Conservation (phyloP, 176 grass and related monocot species). For the Alopecurus myosuroides region DNA sequence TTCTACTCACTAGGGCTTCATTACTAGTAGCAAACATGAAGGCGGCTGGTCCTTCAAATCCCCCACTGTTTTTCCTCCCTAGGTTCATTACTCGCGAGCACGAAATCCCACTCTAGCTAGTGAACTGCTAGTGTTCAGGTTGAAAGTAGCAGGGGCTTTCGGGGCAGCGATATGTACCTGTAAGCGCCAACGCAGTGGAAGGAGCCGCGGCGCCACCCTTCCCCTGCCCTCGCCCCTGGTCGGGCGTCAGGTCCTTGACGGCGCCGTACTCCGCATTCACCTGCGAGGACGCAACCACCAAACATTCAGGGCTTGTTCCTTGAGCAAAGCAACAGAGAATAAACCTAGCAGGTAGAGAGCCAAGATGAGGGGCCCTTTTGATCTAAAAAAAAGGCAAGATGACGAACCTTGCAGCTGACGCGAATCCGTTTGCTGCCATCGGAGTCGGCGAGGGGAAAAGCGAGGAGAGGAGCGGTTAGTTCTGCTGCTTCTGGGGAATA, state of each 20-base stretch:
- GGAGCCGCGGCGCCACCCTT: conserved; percentile 23
- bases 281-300: conserved; percentile 21
- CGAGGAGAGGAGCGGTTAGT: not conserved
- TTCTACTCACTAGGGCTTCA: not conserved
- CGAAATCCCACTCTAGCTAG: not conserved
- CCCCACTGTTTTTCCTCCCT: not conserved
- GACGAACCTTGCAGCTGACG: conserved; percentile 62
- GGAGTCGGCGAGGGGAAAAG: too few relatives aligned
- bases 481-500: not conserved
- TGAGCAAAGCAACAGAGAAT: not conserved
- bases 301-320: not conserved
- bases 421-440: conserved; percentile 67
- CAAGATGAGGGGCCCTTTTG: too few relatives aligned
- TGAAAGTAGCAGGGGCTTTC: not conserved
- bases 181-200: conserved; percentile 40
- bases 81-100: not conserved
- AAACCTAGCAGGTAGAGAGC: not conserved
- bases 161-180: conserved; percentile 31
- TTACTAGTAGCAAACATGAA: too few relatives aligned
- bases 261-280: conserved; percentile 65
- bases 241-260: conserved; percentile 51
- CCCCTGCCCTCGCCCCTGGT: conserved; percentile 40
- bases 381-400: too few relatives aligned
- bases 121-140: not conserved
- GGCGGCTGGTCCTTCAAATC: too few relatives aligned